A percentile compares a stretch with the other conserved stretches of the same genome.
Evolutionary conservation across 2,329 filamentous ascomycete genomes (phyloP).

Genomic region (Dendrostoma leiphaemia): DNA sequence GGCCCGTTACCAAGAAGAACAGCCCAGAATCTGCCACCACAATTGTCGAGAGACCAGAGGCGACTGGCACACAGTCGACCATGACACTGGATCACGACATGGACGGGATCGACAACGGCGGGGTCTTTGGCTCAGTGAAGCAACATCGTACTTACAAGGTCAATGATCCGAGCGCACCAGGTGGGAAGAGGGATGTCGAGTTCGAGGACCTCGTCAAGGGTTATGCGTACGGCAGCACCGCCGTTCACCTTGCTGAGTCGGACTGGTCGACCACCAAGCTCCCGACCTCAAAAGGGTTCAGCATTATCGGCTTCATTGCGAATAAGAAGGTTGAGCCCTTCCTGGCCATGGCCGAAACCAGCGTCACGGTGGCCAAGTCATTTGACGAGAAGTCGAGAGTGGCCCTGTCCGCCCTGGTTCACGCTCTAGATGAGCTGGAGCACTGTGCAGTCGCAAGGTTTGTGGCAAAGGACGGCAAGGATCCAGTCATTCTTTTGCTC

Average conservation of each 20-base stretch:
- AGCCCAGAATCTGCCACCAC: constrained; percentile 73
- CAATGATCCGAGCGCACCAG: constrained; percentile 69
- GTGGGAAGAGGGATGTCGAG: constrained; percentile 78
- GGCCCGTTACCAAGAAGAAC: constrained; percentile 80
- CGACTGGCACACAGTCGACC: constrained; percentile 48
- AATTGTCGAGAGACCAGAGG: constrained; percentile 61
- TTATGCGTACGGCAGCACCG: constrained; percentile 89
- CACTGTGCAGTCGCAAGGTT: constrained; percentile 84
- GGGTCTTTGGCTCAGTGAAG: constrained; percentile 66
- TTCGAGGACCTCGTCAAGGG: constrained; percentile 86
- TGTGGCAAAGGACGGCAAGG: constrained; percentile 78
- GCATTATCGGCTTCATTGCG: constrained; percentile 84
- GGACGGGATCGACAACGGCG: constrained; percentile 45
- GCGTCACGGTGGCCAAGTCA: constrained; percentile 73
- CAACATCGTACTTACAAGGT: constrained; percentile 79
- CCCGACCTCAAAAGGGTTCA: constrained; percentile 71
- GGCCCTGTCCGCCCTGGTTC: constrained; percentile 84
- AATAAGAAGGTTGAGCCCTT: constrained; percentile 76
- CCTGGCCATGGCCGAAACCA: constrained; percentile 78
- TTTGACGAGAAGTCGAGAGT: constrained; percentile 79
- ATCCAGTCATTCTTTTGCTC: constrained; percentile 74
- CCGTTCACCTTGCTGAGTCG: constrained; percentile 82
- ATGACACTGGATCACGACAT: constrained; percentile 45
- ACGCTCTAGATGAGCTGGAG: constrained; percentile 80
- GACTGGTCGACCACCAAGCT: constrained; percentile 88